A percentile compares a stretch with the other conserved stretches of the same genome.
These are phyloP conservation scores for Camelina neglecta DNA, from an alignment of 345 rosid genomes.

Conservation along the genomic window DNA sequence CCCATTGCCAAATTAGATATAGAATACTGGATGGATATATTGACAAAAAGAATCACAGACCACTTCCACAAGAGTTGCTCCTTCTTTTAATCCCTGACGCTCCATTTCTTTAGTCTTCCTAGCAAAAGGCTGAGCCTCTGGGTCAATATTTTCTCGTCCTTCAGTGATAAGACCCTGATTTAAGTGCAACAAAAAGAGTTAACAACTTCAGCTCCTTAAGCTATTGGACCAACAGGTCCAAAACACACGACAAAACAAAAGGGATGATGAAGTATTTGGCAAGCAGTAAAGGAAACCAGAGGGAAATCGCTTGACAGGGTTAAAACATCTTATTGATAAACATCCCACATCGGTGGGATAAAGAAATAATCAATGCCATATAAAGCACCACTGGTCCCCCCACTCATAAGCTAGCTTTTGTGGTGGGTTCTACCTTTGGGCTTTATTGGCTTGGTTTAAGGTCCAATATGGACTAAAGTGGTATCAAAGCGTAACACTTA, in stretches of 20 bases:
- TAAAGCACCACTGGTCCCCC: no score
- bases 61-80: constrained; percentile 90
- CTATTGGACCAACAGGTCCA: constrained; percentile 48
- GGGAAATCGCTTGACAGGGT: background rate
- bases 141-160: constrained; percentile 75
- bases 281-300: background rate
- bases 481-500: background rate
- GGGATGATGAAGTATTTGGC: constrained; percentile 6
- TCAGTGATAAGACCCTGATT: constrained; percentile 91
- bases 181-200: constrained; percentile 39
- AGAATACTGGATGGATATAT: constrained; percentile 9
- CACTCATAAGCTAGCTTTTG: no score
- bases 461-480: no score
- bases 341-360: no score
- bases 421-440: no score
- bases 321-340: background rate
- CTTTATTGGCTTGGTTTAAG: no score
- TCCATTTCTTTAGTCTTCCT: constrained; percentile 72
- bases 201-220: constrained; percentile 31
- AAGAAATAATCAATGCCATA: no score
- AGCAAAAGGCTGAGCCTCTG: constrained; percentile 85
- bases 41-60: constrained; percentile 45
- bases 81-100: constrained; percentile 92
- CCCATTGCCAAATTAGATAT: constrained; percentile 19
- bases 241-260: constrained; percentile 48